phyloP scores from a whole-genome alignment of 2,329 filamentous ascomycete species.

The Pseudogymnoascus verrucosus region DNA sequence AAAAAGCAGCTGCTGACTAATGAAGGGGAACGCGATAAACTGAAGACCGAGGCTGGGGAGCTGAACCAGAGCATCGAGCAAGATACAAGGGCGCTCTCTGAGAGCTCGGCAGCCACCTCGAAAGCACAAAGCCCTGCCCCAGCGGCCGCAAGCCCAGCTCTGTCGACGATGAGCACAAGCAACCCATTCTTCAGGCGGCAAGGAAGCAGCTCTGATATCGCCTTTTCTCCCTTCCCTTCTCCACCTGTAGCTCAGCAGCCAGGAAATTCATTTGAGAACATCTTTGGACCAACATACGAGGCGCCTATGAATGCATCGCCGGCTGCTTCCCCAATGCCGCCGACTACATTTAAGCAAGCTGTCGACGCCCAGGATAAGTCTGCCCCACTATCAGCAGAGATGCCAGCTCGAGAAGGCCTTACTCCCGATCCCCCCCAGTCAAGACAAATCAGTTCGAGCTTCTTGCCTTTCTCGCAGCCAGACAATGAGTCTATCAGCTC shows the following conservation, averaged over 20 bases:
- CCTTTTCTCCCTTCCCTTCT: slow-evolving; percentile 39
- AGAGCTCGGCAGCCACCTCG: slow-evolving; percentile 32
- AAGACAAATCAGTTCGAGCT: slow-evolving; percentile 68
- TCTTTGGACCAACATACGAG: slow-evolving; percentile 67
- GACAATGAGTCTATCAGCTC: slow-evolving; percentile 63
- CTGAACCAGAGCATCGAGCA: slow-evolving; percentile 57
- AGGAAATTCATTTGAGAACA: slow-evolving; percentile 72
- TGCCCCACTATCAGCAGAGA: slow-evolving; percentile 21
- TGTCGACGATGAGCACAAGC: slow-evolving; percentile 64
- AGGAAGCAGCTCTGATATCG: slow-evolving; percentile 42
- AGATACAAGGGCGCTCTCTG: slow-evolving; percentile 43
- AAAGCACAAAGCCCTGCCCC: slow-evolving; percentile 26
- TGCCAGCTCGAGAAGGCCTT: slow-evolving; percentile 29
- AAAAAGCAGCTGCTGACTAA: slow-evolving; percentile 93
- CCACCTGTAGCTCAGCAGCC: slow-evolving; percentile 30
- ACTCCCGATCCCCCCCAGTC: slow-evolving; percentile 62
- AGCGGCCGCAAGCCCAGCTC: slow-evolving; percentile 59
- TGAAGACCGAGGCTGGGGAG: slow-evolving; percentile 70
- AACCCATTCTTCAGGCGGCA: slow-evolving; percentile 89
- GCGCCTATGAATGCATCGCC: slow-evolving; percentile 33
- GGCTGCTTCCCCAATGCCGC: slow-evolving; percentile 33
- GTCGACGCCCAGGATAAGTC: slow-evolving; percentile 19
- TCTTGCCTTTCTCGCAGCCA: slow-evolving; percentile 59
- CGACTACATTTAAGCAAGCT: slow-evolving; percentile 52
- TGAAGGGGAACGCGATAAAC: slow-evolving; percentile 80